Evolutionary conservation across 495 filamentous ascomycete genomes (phyloP).

Genomic region (Achaetomiella virescens): DNA sequence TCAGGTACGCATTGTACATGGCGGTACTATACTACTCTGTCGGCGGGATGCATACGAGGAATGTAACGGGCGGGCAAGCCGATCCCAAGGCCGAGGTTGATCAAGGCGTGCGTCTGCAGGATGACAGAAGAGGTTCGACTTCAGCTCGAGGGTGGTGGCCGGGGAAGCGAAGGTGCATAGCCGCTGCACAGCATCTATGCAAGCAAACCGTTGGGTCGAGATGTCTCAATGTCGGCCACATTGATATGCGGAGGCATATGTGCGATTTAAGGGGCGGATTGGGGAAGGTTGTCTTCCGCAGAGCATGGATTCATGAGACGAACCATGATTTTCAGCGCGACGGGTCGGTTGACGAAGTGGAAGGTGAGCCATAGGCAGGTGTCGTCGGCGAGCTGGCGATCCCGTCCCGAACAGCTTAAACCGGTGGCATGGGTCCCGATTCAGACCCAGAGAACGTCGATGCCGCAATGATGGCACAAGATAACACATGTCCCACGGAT

Average conservation of each 20-base stretch:
- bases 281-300: background rate
- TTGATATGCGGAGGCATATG: conserved; percentile 1
- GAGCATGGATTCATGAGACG: background rate
- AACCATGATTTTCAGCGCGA: background rate
- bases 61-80: background rate
- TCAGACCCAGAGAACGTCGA: background rate
- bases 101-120: background rate
- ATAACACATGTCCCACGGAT: background rate
- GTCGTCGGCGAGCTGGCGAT: background rate
- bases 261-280: too few species aligned
- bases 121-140: background rate
- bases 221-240: background rate
- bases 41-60: background rate
- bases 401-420: background rate
- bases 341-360: background rate
- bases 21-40: background rate
- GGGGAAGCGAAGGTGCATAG: conserved; percentile 1
- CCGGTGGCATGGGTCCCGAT: background rate
- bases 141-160: background rate
- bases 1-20: too few species aligned
- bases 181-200: conserved; percentile 9
- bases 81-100: background rate
- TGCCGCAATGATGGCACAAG: conserved; percentile 1
- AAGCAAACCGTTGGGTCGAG: background rate
- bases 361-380: background rate